Evolutionary conservation across 148 eudicot species (phyloP).

Genomic region (Talinum fruticosum): DNA sequence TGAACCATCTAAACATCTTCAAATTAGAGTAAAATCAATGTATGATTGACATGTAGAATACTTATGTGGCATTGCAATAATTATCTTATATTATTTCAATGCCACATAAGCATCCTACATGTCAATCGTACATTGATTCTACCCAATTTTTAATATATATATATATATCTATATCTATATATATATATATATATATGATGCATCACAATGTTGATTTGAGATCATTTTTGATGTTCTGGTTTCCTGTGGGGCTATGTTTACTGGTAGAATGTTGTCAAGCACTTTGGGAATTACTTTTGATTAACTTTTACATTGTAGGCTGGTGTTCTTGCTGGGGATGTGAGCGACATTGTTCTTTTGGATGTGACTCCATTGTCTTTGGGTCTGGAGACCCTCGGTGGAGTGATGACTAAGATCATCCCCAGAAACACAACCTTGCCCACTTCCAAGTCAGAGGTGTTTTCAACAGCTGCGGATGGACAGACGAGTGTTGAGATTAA

Average conservation of each 20-base stretch:
- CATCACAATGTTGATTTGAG: background rate
- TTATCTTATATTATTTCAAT: no score
- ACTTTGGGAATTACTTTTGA: background rate
- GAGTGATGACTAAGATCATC: slow-evolving; percentile 97
- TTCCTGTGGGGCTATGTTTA: background rate
- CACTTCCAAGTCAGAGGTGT: slow-evolving; percentile 92
- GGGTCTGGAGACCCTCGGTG: slow-evolving; percentile 96
- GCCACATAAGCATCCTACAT: no score
- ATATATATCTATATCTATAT: no score
- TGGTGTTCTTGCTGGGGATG: slow-evolving; percentile 94
- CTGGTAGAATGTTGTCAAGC: background rate
- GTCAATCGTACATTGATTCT: no score
- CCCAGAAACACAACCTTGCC: slow-evolving; percentile 90
- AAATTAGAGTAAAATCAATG: no score
- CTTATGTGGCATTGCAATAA: no score
- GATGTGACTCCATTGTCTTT: slow-evolving; percentile 83
- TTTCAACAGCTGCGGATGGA: slow-evolving; percentile 98
- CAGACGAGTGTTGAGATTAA: slow-evolving; percentile 95
- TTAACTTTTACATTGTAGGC: slow-evolving; percentile 39
- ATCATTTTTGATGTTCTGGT: background rate
- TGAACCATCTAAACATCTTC: no score
- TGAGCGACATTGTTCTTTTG: slow-evolving; percentile 79
- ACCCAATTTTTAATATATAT: no score
- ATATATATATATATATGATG: no score
- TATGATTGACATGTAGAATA: no score